Evolutionary conservation across 495 filamentous ascomycete species (phyloP).

Genomic region (Antarctomyces pellizariae): DNA sequence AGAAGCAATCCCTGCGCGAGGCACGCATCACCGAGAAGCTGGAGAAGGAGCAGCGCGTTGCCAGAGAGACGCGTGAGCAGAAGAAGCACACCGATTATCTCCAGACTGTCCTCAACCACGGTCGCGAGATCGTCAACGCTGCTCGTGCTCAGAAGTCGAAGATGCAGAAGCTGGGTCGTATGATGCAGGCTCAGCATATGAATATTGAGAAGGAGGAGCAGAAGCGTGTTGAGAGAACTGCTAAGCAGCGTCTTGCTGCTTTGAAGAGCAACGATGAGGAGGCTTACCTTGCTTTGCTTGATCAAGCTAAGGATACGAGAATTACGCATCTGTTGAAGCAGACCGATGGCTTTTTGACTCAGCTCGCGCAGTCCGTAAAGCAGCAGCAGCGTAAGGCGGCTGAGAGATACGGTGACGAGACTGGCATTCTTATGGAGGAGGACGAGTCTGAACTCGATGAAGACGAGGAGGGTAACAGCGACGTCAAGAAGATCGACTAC

Average conservation of each 20-base stretch:
- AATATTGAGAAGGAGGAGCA: constrained; percentile 98
- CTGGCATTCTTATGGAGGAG: constrained; percentile 29
- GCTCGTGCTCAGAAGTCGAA: constrained; percentile 41
- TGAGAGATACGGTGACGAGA: constrained; percentile 49
- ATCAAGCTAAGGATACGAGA: constrained; percentile 96
- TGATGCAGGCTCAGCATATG: constrained; percentile 73
- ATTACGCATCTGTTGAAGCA: constrained; percentile 90
- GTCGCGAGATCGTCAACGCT: constrained; percentile 31
- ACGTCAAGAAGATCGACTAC: constrained; percentile 71
- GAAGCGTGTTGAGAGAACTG: constrained; percentile 85
- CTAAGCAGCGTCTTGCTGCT: constrained; percentile 97
- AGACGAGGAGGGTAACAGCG: constrained; percentile 46
- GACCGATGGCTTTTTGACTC: constrained; percentile 89
- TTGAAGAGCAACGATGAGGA: constrained; percentile 98
- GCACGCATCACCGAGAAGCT: constrained; percentile 93
- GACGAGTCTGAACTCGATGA: constrained; percentile 31
- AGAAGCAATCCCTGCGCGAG: constrained; percentile 90
- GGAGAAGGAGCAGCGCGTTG: constrained; percentile 94
- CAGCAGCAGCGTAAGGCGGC: constrained; percentile 67
- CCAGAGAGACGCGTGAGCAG: constrained; percentile 79
- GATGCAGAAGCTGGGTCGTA: constrained; percentile 61
- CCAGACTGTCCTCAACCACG: constrained; percentile 43
- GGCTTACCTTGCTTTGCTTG: constrained; percentile 86
- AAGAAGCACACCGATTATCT: constrained; percentile 88
- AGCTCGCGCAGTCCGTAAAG: constrained; percentile 81